Evolutionary conservation across 441 rosid species (phyloP).

Genomic region (Adansonia rubrostipa): DNA sequence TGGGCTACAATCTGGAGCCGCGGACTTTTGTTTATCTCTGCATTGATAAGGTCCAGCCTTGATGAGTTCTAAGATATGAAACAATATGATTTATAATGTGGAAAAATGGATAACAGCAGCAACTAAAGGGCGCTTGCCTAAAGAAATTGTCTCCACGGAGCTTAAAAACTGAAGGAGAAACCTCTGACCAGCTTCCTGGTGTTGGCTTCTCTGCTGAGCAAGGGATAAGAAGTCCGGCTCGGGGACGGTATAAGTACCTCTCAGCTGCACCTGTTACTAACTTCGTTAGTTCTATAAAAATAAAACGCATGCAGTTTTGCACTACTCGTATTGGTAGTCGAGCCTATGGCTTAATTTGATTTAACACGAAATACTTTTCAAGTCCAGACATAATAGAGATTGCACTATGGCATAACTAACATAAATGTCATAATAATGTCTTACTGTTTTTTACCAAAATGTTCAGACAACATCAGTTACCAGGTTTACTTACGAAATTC

Average conservation of each 20-base stretch:
- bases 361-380: too few relatives aligned
- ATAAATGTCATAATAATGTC: background rate
- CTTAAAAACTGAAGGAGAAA: constrained; percentile 80
- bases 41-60: constrained; percentile 33
- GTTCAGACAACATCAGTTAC: background rate
- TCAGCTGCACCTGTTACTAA: constrained; percentile 49
- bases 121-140: constrained; percentile 49
- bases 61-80: background rate
- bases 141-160: constrained; percentile 76
- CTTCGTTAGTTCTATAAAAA: background rate
- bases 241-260: constrained; percentile 63
- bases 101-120: constrained; percentile 13
- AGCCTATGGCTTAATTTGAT: too few relatives aligned
- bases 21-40: constrained; percentile 80
- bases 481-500: constrained; percentile 52
- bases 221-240: constrained; percentile 57
- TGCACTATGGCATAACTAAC: background rate
- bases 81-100: background rate
- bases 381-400: background rate
- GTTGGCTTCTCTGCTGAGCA: constrained; percentile 52
- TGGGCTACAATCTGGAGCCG: constrained; percentile 64
- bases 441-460: background rate
- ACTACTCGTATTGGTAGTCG: background rate
- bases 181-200: constrained; percentile 73
- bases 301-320: background rate